A percentile compares a stretch with the other conserved stretches of the same genome.
Conservation (phyloP, 1,284 basidiomycete genomes). For the Porogramme epimiltina region DNA sequence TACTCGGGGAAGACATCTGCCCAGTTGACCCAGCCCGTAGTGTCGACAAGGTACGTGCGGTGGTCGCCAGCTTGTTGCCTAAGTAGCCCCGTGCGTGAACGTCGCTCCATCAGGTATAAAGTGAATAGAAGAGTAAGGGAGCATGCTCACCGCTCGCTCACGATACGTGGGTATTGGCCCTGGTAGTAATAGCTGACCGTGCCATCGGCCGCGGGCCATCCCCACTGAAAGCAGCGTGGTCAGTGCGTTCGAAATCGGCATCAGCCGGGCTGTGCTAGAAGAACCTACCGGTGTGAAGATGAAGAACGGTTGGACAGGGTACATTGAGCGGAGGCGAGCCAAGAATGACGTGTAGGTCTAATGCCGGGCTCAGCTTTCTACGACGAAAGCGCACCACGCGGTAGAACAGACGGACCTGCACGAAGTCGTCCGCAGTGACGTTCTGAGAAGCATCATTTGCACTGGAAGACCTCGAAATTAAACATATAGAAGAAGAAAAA, state of each 20-base stretch:
- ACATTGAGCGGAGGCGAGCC: conserved; percentile 43
- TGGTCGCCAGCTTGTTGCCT: conserved; percentile 45
- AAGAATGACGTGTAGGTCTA: conserved; percentile 53
- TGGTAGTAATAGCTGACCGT: conserved; percentile 49
- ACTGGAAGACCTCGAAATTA: conserved; percentile 16
- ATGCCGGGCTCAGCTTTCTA: not conserved
- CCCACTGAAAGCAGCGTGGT: conserved; percentile 40
- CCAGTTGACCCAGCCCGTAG: conserved; percentile 57
- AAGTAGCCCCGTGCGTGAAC: not conserved
- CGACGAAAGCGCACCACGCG: not conserved
- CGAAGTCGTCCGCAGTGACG: conserved; percentile 45
- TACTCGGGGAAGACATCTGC: conserved; percentile 55
- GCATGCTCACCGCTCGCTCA: conserved; percentile 41
- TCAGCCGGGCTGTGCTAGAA: not conserved
- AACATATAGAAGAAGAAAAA: not conserved
- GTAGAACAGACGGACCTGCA: conserved; percentile 34
- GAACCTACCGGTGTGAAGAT: conserved; percentile 52
- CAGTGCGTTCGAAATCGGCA: not conserved
- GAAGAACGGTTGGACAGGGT: conserved; percentile 50
- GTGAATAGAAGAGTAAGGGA: too few relatives aligned
- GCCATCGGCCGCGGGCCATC: conserved; percentile 56
- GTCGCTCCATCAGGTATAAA: too few relatives aligned
- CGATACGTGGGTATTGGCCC: conserved; percentile 48
- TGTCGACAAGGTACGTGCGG: conserved; percentile 55
- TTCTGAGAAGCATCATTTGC: conserved; percentile 51